These are phyloP conservation scores for Rhododendron vialii DNA, from an alignment of 148 eudicot genomes.

Conservation along the genomic window DNA sequence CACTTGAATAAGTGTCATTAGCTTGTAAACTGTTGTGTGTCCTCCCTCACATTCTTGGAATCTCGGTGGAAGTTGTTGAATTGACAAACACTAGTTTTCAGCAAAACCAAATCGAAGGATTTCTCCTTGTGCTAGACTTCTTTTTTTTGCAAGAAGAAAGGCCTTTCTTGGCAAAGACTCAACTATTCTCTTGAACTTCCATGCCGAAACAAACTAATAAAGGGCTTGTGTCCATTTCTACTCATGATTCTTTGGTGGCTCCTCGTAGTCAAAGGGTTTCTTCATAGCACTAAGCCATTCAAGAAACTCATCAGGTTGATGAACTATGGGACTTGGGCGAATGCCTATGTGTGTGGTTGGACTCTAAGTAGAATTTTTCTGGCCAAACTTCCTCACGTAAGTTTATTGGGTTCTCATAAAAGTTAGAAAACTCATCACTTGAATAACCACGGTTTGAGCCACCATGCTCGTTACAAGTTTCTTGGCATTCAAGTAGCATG, in stretches of 20 bases:
- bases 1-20: background rate
- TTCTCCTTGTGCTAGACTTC: background rate
- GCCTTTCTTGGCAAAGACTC: background rate
- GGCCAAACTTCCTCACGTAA: background rate
- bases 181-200: background rate
- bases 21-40: background rate
- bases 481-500: background rate
- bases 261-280: background rate
- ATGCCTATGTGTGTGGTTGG: background rate
- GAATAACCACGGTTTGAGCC: background rate
- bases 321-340: background rate
- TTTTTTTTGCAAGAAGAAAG: background rate
- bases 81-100: background rate
- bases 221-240: background rate
- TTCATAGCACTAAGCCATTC: background rate
- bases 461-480: background rate
- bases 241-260: background rate
- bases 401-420: background rate
- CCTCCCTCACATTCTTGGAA: background rate
- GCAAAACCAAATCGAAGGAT: background rate
- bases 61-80: background rate
- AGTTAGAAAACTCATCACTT: background rate
- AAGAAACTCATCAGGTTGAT: background rate
- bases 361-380: background rate
- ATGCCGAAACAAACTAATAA: background rate